phyloP scores from a whole-genome alignment of 768 basidiomycete species.

The Phylloporus sp. region DNA sequence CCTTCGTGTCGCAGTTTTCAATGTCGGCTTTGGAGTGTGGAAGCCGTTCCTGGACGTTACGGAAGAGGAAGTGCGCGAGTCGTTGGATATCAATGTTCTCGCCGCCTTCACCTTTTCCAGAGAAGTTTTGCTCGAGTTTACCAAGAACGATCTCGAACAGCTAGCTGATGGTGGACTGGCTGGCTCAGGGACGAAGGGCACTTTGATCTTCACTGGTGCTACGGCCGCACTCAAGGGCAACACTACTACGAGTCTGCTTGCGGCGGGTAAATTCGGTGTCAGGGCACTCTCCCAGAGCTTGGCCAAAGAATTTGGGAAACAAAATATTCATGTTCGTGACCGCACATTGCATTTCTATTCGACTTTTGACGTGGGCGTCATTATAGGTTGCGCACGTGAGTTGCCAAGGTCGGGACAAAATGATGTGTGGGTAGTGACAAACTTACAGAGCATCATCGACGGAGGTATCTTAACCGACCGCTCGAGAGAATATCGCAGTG shows the following conservation, averaged over 20 bases:
- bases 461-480: constrained; percentile 46
- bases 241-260: constrained; percentile 52
- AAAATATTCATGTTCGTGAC: constrained; percentile 61
- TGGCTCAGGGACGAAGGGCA: constrained; percentile 53
- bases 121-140: constrained; percentile 55
- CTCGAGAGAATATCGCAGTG: constrained; percentile 26
- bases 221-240: constrained; percentile 66
- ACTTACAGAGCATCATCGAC: constrained; percentile 59
- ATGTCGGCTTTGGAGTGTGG: constrained; percentile 52
- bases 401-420: constrained; percentile 7
- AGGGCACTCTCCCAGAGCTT: constrained; percentile 66
- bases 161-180: constrained; percentile 36
- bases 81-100: constrained; percentile 48
- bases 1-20: constrained; percentile 62
- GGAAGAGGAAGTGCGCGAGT: constrained; percentile 48
- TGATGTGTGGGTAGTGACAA: neutral
- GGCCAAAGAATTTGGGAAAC: constrained; percentile 68
- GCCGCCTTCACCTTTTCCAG: constrained; percentile 62
- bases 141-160: constrained; percentile 43
- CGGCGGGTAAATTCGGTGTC: constrained; percentile 59
- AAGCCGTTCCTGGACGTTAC: constrained; percentile 65
- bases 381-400: constrained; percentile 60
- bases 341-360: neutral
- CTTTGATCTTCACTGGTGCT: constrained; percentile 68
- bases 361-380: neutral